Evolutionary conservation across 2,329 filamentous ascomycete species (phyloP).

Genomic region (Zarea fungicola): DNA sequence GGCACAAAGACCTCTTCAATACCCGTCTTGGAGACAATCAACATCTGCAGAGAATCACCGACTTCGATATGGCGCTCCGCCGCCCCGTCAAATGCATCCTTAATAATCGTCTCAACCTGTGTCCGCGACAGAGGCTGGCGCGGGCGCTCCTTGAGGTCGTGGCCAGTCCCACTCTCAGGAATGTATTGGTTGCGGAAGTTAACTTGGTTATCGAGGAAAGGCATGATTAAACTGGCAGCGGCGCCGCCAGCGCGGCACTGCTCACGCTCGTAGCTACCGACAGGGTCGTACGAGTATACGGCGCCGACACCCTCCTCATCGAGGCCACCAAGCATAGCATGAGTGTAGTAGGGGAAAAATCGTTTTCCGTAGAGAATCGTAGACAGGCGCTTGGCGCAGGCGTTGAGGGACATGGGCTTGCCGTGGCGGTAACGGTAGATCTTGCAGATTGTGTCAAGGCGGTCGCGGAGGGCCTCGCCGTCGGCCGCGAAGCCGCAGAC

Average conservation of each 20-base stretch:
- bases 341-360: constrained; percentile 98
- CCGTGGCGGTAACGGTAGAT: constrained; percentile 98
- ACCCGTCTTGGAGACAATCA: constrained; percentile 83
- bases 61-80: constrained; percentile 99
- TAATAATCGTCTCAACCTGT: constrained; percentile 80
- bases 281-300: constrained; percentile 95
- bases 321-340: constrained; percentile 87
- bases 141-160: constrained; percentile 69
- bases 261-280: constrained; percentile 95
- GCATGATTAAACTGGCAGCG: constrained; percentile 93
- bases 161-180: constrained; percentile 76
- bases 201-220: constrained; percentile 98
- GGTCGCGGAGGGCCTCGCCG: constrained; percentile 87
- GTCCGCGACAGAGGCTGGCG: constrained; percentile 63
- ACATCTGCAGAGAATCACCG: constrained; percentile 90
- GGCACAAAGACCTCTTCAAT: constrained; percentile 80
- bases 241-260: constrained; percentile 92
- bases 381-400: constrained; percentile 89
- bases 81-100: constrained; percentile 96
- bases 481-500: constrained; percentile 96
- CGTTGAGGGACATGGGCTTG: constrained; percentile 91
- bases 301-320: constrained; percentile 94
- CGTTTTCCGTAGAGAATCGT: constrained; percentile 96
- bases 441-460: constrained; percentile 90
- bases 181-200: constrained; percentile 99